phyloP scores from a whole-genome alignment of 2,329 filamentous ascomycete genomes.

The Incumbomyces delicatus region DNA sequence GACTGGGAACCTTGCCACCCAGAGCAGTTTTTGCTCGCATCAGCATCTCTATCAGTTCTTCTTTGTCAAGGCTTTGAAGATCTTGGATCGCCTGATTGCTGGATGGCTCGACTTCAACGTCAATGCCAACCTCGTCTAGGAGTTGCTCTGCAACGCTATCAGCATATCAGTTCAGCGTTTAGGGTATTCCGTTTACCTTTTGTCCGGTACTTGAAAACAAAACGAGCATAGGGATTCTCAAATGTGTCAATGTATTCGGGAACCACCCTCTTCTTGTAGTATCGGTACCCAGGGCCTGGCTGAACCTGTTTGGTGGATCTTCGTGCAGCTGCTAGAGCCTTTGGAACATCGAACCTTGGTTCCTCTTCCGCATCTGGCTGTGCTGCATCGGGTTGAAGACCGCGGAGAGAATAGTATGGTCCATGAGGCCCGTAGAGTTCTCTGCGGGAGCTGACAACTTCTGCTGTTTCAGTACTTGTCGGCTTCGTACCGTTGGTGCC shows the following conservation, averaged over 20 bases:
- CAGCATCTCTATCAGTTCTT: slow-evolving; percentile 18
- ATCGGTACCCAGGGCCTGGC: slow-evolving; percentile 22
- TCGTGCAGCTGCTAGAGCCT: slow-evolving; percentile 10
- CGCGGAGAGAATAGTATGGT: slow-evolving; percentile 12
- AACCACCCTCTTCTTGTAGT: slow-evolving; percentile 22
- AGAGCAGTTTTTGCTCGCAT: slow-evolving; percentile 7
- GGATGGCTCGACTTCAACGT: slow-evolving; percentile 14
- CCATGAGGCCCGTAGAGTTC: slow-evolving; percentile 19
- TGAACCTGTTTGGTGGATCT: slow-evolving; percentile 24
- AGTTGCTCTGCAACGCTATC: slow-evolving; percentile 11
- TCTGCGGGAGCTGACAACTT: neutral
- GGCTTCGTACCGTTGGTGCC: neutral
- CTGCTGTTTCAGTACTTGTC: neutral
- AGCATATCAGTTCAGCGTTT: neutral
- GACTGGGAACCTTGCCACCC: slow-evolving; percentile 11
- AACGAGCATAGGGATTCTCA: slow-evolving; percentile 25
- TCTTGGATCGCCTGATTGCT: slow-evolving; percentile 13
- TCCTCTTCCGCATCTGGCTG: slow-evolving; percentile 16
- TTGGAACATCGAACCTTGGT: slow-evolving; percentile 20
- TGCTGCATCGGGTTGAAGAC: neutral
- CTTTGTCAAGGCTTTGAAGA: slow-evolving; percentile 15
- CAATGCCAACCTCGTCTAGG: slow-evolving; percentile 14
- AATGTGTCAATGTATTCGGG: slow-evolving; percentile 24
- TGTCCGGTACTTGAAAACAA: slow-evolving; percentile 26
- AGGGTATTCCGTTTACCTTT: slow-evolving; percentile 3